Base-by-base conservation (phyloP, 2,329 filamentous ascomycete genomes). In the Cryoendolithus antarcticus region DNA sequence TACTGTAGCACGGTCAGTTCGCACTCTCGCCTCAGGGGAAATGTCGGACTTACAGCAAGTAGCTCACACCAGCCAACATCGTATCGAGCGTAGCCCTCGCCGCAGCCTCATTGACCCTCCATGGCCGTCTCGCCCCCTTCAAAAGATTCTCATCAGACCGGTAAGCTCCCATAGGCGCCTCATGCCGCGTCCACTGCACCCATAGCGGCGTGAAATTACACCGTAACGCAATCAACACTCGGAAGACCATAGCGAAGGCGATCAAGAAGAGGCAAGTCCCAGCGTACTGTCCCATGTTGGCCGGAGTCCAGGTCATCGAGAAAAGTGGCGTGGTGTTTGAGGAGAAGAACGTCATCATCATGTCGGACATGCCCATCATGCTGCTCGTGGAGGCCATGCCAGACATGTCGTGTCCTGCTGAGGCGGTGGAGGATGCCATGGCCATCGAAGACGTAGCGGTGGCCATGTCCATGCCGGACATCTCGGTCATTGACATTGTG, bases 181-280 rank as follows among this genome's bases (percentile, higher is more conserved):
- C 32, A n/a, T 31, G 31, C 35, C 15, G 15, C 8, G 10, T 29
- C 10, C 11, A 32, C 21, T 30, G 29, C 9, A 24, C 35, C 24
- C 31, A 37, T n/a, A 54, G 19, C 8, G 39, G 34, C 3, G 37
- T 32, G 24, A 55, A 46, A 41, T 51, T 51, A 30, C 40, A 33
- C 15, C 54, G 34, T 0, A 54, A 4, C 2, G 52, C 53, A 4
- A 57, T 34, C 11, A 58, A 67, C 12, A 66, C 65, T 37, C 86
- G 82, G 54, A 81, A 77, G 34, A 80, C 51, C 42, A 77, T 67
- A 41, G 79, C 76, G 35, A 95, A 75, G 32, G 80, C 49, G 56
- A 93, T 78, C 41, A 95, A 71, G 64, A 95, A 94, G 60, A 94
- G 82, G 66, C 88, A 91, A 19, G 86, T 91, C 37, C 77, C 88